Evolutionary conservation across 2,329 filamentous ascomycete species (phyloP).

Genomic region (Scedosporium dehoogii): DNA sequence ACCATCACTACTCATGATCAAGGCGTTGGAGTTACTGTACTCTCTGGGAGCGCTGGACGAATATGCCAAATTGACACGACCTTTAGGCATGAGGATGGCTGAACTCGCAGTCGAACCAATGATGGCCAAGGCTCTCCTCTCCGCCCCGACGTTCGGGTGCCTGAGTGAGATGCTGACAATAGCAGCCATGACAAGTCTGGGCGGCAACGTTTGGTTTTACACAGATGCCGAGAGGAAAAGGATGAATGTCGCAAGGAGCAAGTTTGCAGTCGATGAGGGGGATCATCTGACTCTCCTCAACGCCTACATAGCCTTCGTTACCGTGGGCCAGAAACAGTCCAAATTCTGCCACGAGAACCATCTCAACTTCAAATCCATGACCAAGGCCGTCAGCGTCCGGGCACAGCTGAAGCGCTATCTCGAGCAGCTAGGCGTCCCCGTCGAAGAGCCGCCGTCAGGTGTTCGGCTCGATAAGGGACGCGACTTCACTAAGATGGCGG

Average conservation of each 20-base stretch:
- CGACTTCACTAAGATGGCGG: slow-evolving; percentile 35
- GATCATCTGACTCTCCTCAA: slow-evolving; percentile 91
- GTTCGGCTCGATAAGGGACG: background rate
- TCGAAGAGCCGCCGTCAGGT: slow-evolving; percentile 47
- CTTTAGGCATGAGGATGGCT: slow-evolving; percentile 83
- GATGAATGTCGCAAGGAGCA: slow-evolving; percentile 63
- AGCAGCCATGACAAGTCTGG: slow-evolving; percentile 84
- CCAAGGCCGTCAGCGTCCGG: slow-evolving; percentile 73
- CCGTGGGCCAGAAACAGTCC: slow-evolving; percentile 69
- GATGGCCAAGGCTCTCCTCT: slow-evolving; percentile 82
- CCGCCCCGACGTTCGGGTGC: slow-evolving; percentile 65
- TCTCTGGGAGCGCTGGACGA: slow-evolving; percentile 79
- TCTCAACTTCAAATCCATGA: slow-evolving; percentile 78
- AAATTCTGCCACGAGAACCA: slow-evolving; percentile 82
- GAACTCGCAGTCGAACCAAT: slow-evolving; percentile 90
- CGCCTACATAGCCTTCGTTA: slow-evolving; percentile 82
- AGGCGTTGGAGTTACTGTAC: slow-evolving; percentile 80
- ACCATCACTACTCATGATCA: slow-evolving; percentile 72
- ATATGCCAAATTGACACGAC: slow-evolving; percentile 81
- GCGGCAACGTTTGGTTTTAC: slow-evolving; percentile 73
- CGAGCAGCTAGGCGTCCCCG: slow-evolving; percentile 68
- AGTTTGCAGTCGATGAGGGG: slow-evolving; percentile 86
- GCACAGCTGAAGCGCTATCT: slow-evolving; percentile 80
- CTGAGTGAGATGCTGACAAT: slow-evolving; percentile 82
- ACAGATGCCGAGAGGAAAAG: slow-evolving; percentile 68